Percentiles rank a stretch among this genome's conserved stretches.
phyloP scores from a whole-genome alignment of 441 rosid species.

The Pelargonium fulgidum region DNA sequence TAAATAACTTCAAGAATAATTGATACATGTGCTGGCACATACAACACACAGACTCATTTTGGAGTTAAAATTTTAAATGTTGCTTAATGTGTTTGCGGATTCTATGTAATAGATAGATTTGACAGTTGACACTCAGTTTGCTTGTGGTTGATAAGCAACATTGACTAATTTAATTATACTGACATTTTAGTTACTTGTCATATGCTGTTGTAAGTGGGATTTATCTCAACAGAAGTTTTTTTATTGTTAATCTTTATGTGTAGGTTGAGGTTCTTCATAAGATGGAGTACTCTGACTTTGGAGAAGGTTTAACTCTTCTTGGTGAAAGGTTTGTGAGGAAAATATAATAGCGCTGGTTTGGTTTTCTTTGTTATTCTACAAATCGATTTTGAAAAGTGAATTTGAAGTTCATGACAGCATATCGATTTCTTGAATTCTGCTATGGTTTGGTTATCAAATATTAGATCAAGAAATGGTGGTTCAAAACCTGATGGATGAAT shows the following conservation, averaged over 20 bases:
- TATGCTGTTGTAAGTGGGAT: background rate
- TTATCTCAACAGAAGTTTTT: background rate
- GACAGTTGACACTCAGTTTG: too few relatives aligned
- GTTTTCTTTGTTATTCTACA: background rate
- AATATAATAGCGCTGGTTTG: constrained; percentile 11
- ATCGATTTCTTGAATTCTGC: background rate
- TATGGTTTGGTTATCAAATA: background rate
- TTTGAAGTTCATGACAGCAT: background rate
- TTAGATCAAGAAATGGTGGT: too few relatives aligned
- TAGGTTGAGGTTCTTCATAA: constrained; percentile 58
- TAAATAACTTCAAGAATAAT: too few relatives aligned
- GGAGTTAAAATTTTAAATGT: too few relatives aligned
- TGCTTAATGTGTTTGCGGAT: too few relatives aligned
- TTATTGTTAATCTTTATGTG: background rate
- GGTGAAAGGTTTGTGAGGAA: constrained; percentile 53
- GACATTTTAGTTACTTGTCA: constrained; percentile 3
- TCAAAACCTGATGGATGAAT: too few relatives aligned
- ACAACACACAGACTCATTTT: too few relatives aligned
- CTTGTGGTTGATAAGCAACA: too few relatives aligned
- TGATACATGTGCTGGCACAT: too few relatives aligned
- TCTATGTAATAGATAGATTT: too few relatives aligned
- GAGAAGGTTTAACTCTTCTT: constrained; percentile 90
- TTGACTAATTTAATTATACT: too few relatives aligned
- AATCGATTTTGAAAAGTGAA: background rate
- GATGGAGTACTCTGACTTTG: constrained; percentile 60